A percentile compares a stretch with the other conserved stretches of the same genome.
Conservation (phyloP, 306 rosid genomes). For the Rubus idaeus region DNA sequence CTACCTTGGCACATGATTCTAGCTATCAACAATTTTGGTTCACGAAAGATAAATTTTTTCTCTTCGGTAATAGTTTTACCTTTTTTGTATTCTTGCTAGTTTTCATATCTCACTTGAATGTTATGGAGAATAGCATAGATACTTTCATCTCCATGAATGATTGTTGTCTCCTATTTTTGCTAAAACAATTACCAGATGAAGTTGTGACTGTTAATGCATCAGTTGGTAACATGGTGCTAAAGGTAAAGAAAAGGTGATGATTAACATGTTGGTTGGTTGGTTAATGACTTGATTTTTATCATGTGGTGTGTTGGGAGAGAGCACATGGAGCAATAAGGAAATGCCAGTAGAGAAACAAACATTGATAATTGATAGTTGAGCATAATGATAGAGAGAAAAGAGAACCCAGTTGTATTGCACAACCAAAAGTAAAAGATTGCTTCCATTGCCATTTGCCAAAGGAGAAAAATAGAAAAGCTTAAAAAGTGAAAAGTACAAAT, state of each 20-base stretch:
- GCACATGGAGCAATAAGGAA: constrained; percentile 53
- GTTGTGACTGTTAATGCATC: constrained; percentile 18
- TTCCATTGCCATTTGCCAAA: constrained; percentile 47
- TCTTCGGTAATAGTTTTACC: neutral
- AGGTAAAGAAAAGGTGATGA: constrained; percentile 38
- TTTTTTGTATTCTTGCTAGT: neutral
- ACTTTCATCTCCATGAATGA: neutral
- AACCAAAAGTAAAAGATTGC: constrained; percentile 48
- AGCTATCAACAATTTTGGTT: no score
- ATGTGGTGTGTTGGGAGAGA: constrained; percentile 26
- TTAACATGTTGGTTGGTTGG: constrained; percentile 26
- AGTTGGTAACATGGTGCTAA: constrained; percentile 38
- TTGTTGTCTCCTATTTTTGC: neutral
- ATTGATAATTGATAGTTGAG: constrained; percentile 28
- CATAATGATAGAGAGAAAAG: constrained; percentile 14
- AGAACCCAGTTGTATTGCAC: constrained; percentile 40
- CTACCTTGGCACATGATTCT: neutral
- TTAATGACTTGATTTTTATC: constrained; percentile 13
- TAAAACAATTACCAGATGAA: constrained; percentile 23
- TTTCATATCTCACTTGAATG: neutral
- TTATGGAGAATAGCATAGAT: neutral
- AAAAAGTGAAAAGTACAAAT: constrained; percentile 28
- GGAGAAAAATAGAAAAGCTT: constrained; percentile 5
- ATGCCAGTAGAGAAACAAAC: constrained; percentile 38
- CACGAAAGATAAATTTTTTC: no score